Base-by-base conservation (phyloP, 345 rosid species). In the Aurinia saxatilis region DNA sequence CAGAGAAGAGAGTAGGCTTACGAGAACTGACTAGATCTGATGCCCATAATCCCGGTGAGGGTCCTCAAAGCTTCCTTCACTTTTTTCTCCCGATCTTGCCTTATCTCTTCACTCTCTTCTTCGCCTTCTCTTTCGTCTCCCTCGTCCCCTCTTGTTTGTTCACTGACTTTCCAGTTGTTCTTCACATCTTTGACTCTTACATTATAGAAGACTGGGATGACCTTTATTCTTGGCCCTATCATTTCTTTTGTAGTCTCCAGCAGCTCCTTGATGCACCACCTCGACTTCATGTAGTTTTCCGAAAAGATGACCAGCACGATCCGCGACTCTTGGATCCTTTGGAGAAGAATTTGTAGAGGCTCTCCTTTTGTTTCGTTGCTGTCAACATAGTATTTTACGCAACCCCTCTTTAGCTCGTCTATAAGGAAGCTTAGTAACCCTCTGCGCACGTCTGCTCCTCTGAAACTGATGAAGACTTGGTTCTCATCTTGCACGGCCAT, bases 251-350 rank as follows among this genome's bases (percentile, higher is more conserved):
- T 55, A 25, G 30, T 55, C 35, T 70, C 18, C 4, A 52, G 35
- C 1, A 70, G 57, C 38, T 70, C 74, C 10, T 46, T 35, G 17
- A 47, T 52, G 57, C 74, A 68, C 67, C 73, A 68, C 0, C 11
- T 44, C 8, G 67, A 68, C 6, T 56, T 29, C 46, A 57, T 35
- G 27, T 19, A 60, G 7, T 60, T 14, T 27, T 35, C 2, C 2
- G 73, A 68, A 19, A 68, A 53, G 38, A 70, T 48, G 11, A 70
- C 19, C 7, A 70, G 34, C 1, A 58, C 57, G 16, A 70, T 0
- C 10, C 19, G 36, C 1, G 68, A 70, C 2, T 17, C 40, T 53
- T 62, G 18, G 10, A 70, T 70, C 9, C 63, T 30, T 45, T 30
- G 36, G 3, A 55, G 36, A 5, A 66, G 29, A 45, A 39, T 18